These are phyloP conservation scores for Globisporangium splendens DNA, from an alignment of 352 stramenopile species.

Conservation along the genomic window DNA sequence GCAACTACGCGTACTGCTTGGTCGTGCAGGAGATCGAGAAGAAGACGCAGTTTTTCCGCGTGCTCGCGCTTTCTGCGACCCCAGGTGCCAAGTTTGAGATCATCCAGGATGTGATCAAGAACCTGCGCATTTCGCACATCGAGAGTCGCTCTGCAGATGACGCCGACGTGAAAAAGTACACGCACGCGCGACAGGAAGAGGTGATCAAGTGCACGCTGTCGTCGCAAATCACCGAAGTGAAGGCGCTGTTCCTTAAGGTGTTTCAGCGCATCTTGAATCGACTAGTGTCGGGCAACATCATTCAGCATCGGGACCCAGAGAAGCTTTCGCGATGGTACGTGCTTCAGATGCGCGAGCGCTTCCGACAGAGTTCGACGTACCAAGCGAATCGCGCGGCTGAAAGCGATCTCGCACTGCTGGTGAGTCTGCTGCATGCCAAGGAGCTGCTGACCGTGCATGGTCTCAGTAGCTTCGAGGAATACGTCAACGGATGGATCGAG, in stretches of 20 bases:
- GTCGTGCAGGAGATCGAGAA: conserved; percentile 79
- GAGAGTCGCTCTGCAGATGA: conserved; percentile 95
- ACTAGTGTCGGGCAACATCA: conserved; percentile 48
- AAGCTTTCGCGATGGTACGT: conserved; percentile 79
- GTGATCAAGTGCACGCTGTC: conserved; percentile 73
- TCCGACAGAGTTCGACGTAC: conserved; percentile 66
- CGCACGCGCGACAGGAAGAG: conserved; percentile 77
- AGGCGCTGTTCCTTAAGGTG: conserved; percentile 56
- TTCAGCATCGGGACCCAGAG: conserved; percentile 67
- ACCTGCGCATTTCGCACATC: conserved; percentile 93
- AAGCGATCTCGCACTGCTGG: conserved; percentile 69
- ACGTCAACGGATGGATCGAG: conserved; percentile 52
- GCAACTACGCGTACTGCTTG: conserved; percentile 96
- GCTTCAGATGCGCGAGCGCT: conserved; percentile 68
- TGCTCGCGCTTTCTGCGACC: conserved; percentile 96
- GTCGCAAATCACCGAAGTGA: conserved; percentile 58
- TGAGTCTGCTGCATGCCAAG: conserved; percentile 72
- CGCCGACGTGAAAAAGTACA: conserved; percentile 90
- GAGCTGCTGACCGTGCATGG: conserved; percentile 78
- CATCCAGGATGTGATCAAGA: conserved; percentile 95
- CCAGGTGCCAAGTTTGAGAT: conserved; percentile 94
- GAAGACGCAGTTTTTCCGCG: conserved; percentile 80
- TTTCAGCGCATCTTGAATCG: conserved; percentile 64
- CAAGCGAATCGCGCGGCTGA: conserved; percentile 65
- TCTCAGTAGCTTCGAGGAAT: conserved; percentile 68